A percentile compares a stretch with the other conserved stretches of the same genome.
Conservation (phyloP, 768 basidiomycete genomes). For the Paxillus ammoniavirescens region DNA sequence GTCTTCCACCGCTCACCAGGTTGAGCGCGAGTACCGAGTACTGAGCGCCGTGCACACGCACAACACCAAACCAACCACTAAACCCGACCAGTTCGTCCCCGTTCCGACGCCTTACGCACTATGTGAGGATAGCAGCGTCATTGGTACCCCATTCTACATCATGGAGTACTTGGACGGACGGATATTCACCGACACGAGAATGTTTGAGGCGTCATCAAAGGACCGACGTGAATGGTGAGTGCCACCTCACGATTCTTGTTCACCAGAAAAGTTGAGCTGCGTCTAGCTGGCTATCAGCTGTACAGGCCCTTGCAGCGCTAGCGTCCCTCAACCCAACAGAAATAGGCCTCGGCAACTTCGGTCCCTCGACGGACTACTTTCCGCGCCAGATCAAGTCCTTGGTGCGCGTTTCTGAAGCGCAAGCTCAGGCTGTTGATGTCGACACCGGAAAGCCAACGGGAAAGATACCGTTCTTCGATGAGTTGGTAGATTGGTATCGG, state of each 20-base stretch:
- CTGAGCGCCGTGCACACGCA: conserved; percentile 73
- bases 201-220: conserved; percentile 63
- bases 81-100: conserved; percentile 59
- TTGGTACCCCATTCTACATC: conserved; percentile 92
- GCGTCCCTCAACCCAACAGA: conserved; percentile 59
- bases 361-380: conserved; percentile 79
- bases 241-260: neutral
- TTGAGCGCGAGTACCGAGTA: conserved; percentile 90
- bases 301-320: conserved; percentile 68
- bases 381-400: conserved; percentile 92
- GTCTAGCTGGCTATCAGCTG: conserved; percentile 73
- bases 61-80: conserved; percentile 56
- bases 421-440: conserved; percentile 65
- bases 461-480: conserved; percentile 71
- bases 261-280: neutral
- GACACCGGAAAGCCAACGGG: conserved; percentile 62
- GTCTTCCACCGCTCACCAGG: conserved; percentile 89
- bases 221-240: conserved; percentile 73
- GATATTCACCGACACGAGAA: conserved; percentile 83
- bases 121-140: conserved; percentile 72
- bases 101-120: conserved; percentile 82
- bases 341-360: conserved; percentile 71
- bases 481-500: conserved; percentile 76
- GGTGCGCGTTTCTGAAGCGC: conserved; percentile 75
- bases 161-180: conserved; percentile 96